Conservation (phyloP, 2,329 filamentous ascomycete genomes). For the Cordyceps fumosorosea region DNA sequence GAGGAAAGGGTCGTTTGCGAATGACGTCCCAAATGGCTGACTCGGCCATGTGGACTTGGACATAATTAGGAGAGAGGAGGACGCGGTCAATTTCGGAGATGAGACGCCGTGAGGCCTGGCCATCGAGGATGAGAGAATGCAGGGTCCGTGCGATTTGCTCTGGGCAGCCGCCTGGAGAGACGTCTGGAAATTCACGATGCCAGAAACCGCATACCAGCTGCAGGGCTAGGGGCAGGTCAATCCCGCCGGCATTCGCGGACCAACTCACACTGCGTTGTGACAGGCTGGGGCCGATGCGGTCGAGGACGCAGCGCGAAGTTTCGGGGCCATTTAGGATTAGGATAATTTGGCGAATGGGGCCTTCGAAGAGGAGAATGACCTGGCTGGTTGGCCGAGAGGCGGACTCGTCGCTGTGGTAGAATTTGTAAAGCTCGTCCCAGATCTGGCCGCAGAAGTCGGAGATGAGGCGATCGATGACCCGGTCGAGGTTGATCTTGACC, state of each 20-base stretch:
- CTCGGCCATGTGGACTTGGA: slow-evolving; percentile 32
- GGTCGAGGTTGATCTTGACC: slow-evolving; percentile 28
- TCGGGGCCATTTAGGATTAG: slow-evolving; percentile 32
- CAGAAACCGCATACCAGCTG: slow-evolving; percentile 31
- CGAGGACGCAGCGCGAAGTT: slow-evolving; percentile 27
- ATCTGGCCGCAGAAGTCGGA: slow-evolving; percentile 26
- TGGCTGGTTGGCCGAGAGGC: slow-evolving; percentile 22
- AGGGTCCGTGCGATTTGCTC: slow-evolving; percentile 29
- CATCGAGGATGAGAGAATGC: slow-evolving; percentile 24
- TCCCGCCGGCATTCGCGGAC: slow-evolving; percentile 26
- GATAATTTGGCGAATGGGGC: slow-evolving; percentile 31
- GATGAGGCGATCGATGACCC: slow-evolving; percentile 29
- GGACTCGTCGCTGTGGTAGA: slow-evolving; percentile 24
- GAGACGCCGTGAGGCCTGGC: slow-evolving; percentile 23
- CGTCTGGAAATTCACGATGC: slow-evolving; percentile 28
- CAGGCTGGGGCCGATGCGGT: slow-evolving; percentile 29
- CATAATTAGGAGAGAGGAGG: slow-evolving; percentile 28
- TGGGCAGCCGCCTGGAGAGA: slow-evolving; percentile 27
- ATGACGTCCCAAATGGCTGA: slow-evolving; percentile 31
- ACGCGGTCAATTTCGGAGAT: slow-evolving; percentile 24
- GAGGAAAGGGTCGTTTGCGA: slow-evolving; percentile 24
- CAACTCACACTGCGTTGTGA: slow-evolving; percentile 26
- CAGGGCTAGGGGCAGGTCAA: slow-evolving; percentile 28
- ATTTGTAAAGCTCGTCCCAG: slow-evolving; percentile 31
- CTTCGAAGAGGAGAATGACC: slow-evolving; percentile 29